Evolutionary conservation across 176 grass and related monocot species (phyloP).

Genomic region (Dendrocalamus sinicus): DNA sequence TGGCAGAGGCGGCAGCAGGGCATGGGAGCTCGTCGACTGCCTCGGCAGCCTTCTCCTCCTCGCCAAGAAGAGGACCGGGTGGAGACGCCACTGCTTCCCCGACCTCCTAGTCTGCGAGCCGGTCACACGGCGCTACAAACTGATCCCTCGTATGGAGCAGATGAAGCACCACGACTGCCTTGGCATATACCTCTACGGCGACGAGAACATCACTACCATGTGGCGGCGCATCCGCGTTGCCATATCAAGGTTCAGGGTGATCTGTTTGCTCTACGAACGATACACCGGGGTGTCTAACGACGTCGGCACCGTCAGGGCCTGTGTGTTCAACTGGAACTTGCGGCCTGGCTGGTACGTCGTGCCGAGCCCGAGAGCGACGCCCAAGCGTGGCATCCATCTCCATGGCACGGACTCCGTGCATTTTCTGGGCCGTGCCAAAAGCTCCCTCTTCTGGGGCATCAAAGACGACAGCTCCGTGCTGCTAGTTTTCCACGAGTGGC

Average conservation of each 20-base stretch:
- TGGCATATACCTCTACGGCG: not conserved
- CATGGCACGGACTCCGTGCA: not conserved
- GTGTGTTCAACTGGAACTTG: not conserved
- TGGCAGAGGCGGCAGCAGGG: not conserved
- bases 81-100: not conserved
- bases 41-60: slow-evolving; percentile 12
- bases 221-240: too few species aligned
- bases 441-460: not conserved
- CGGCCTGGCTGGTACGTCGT: not conserved
- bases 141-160: not conserved
- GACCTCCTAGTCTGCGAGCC: slow-evolving; percentile 38
- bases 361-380: too few species aligned
- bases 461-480: not conserved
- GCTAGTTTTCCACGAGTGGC: too few species aligned
- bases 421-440: not conserved
- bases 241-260: not conserved
- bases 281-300: not conserved
- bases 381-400: not conserved
- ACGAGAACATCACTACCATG: not conserved
- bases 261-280: not conserved
- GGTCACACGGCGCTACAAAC: not conserved
- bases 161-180: not conserved
- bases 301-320: not conserved
- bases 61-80: not conserved
- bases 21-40: slow-evolving; percentile 23